phyloP scores from a whole-genome alignment of 305 asterid genomes.

The Euphrasia arctica region DNA sequence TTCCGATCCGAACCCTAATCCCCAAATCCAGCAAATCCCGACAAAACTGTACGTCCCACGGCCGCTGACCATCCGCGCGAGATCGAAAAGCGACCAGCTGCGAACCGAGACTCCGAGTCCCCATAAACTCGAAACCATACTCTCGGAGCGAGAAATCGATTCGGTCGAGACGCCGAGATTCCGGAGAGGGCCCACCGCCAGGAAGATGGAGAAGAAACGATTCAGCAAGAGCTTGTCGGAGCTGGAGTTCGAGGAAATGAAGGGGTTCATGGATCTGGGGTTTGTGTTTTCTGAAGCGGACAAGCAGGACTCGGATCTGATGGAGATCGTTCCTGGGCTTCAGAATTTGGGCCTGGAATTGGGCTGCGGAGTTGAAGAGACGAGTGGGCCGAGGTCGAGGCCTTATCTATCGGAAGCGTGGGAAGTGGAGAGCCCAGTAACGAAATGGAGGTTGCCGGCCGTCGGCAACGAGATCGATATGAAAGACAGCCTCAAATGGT shows the following conservation, averaged over 20 bases:
- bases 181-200: background rate
- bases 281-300: slow-evolving; percentile 70
- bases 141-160: slow-evolving; percentile 26
- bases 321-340: slow-evolving; percentile 66
- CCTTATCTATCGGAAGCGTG: slow-evolving; percentile 92
- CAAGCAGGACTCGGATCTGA: slow-evolving; percentile 44
- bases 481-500: slow-evolving; percentile 65
- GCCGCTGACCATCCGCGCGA: slow-evolving; percentile 23
- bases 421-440: slow-evolving; percentile 35
- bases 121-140: slow-evolving; percentile 27
- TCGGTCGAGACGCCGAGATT: slow-evolving; percentile 18
- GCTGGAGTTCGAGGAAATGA: slow-evolving; percentile 71
- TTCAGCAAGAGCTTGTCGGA: slow-evolving; percentile 65
- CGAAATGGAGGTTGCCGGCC: slow-evolving; percentile 50
- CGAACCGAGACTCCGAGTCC: slow-evolving; percentile 25
- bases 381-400: slow-evolving; percentile 32
- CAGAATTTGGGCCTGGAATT: slow-evolving; percentile 43
- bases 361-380: background rate
- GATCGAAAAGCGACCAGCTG: slow-evolving; percentile 37
- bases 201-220: slow-evolving; percentile 12
- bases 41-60: slow-evolving; percentile 5
- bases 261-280: slow-evolving; percentile 80
- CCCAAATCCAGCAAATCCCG: slow-evolving; percentile 18
- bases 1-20: background rate
- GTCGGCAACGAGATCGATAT: slow-evolving; percentile 43